Base-by-base conservation (phyloP, 2,329 filamentous ascomycete genomes). In the Aureobasidium lini region DNA sequence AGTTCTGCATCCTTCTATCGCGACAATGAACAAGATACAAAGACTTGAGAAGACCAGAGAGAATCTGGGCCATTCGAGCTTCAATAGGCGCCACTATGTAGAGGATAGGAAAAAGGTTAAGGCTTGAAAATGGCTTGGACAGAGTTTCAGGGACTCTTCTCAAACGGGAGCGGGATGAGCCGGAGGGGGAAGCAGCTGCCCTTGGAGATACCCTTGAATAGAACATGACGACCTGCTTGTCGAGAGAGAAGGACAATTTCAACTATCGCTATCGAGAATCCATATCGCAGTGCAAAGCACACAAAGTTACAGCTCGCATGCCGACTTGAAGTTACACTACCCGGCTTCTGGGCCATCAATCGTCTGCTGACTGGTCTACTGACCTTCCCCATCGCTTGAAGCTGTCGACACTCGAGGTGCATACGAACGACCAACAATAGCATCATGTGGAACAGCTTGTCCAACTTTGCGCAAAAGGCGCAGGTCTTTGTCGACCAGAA, bases 401-500 rank as follows among this genome's bases (percentile, higher is more conserved):
- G 34, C 13, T 36, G 4, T 36, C 8, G 13, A 36, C 34, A 36
- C 34, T 8, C 3, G 34, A 8, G 8, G 8, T n/a, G 15, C 37
- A 40, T 40, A 13, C 10, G 2, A 40, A 9, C 3, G 5, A 31
- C 4, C 15, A 36, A 13, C 48, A 52, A 8, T 16, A 34, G 8
- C 37, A 56, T 32, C 66, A 85, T 84, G 83, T 83, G 85, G 71
- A 80, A 81, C 73, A 81, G 82, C 73, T 78, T 88, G 73, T 81
- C 88, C 68, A 93, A 84, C 75, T 86, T 97, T 74, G 91, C 96
- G 69, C 91, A 96, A 76, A 95, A 93, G 82, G 92, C 92, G 66
- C 91, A 95, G 80, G 90, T 92, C 76, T 81, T 96, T 76, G 95
- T 96, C 77, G 93, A 96, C 74, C 89, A 91, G 57, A 88, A 88